phyloP scores from a whole-genome alignment of 2,329 filamentous ascomycete genomes.

The Xylariaceae sp. region DNA sequence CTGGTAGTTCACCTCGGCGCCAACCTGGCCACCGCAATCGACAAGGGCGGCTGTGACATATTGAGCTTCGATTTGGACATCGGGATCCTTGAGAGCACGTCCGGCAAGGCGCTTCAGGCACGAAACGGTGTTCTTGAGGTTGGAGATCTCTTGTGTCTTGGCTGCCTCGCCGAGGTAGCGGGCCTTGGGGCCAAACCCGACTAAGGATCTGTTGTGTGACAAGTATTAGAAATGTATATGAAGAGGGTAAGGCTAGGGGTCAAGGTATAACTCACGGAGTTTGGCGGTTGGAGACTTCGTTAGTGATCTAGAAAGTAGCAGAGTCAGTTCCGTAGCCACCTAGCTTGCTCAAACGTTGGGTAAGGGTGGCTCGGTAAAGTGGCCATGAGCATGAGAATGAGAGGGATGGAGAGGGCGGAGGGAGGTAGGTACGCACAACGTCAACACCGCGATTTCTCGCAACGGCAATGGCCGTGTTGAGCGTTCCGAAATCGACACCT shows the following conservation, averaged over 20 bases:
- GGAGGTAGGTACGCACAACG: conserved; percentile 67
- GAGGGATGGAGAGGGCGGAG: conserved; percentile 9
- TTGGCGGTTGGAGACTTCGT: conserved; percentile 97
- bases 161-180: conserved; percentile 92
- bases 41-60: conserved; percentile 82
- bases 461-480: conserved; percentile 96
- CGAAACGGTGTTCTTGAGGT: conserved; percentile 97
- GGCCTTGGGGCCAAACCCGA: conserved; percentile 90
- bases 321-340: no score
- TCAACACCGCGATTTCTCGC: conserved; percentile 98
- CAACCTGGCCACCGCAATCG: conserved; percentile 90
- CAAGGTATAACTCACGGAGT: conserved; percentile 72
- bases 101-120: conserved; percentile 90
- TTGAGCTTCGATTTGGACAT: conserved; percentile 88
- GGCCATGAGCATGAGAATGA: no score
- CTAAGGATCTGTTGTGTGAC: conserved; percentile 64
- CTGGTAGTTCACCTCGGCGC: conserved; percentile 87
- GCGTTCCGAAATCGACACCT: conserved; percentile 92
- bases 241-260: conserved; percentile 9
- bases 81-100: conserved; percentile 81
- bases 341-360: no score
- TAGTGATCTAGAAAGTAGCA: conserved; percentile 69
- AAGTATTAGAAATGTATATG: neutral
- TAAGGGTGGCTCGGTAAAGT: no score
- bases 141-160: conserved; percentile 98